phyloP scores from a whole-genome alignment of 345 rosid genomes.

The Rhizophora apiculata region DNA sequence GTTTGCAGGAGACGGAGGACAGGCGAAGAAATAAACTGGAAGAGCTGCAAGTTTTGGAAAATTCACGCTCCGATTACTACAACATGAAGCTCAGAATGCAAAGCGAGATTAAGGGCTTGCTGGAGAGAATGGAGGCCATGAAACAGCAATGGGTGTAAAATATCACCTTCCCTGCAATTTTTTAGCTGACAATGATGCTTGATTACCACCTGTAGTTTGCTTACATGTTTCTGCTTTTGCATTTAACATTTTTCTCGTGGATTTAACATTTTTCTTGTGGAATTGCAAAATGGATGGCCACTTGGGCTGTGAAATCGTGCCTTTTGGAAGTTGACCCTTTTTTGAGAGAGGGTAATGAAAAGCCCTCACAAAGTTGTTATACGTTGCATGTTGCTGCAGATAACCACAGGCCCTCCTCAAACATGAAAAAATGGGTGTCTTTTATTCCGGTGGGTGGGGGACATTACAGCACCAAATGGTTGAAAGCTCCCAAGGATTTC shows the following conservation, averaged over 20 bases:
- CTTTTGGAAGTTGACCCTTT: too few relatives aligned
- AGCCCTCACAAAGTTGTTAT: too few relatives aligned
- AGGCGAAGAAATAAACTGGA: conserved; percentile 68
- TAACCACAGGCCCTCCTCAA: too few relatives aligned
- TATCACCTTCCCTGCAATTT: neutral
- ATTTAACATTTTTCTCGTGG: neutral
- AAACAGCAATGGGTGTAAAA: conserved; percentile 29
- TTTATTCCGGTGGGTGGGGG: too few relatives aligned
- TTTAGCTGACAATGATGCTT: neutral
- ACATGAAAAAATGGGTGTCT: too few relatives aligned
- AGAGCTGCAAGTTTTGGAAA: conserved; percentile 74
- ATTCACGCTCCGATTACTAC: conserved; percentile 72
- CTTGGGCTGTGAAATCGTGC: neutral
- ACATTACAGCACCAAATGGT: too few relatives aligned
- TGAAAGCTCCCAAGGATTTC: too few relatives aligned
- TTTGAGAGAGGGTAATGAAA: too few relatives aligned
- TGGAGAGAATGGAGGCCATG: conserved; percentile 90
- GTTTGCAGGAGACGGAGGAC: conserved; percentile 77
- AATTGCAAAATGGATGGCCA: conserved; percentile 12
- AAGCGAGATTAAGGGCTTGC: conserved; percentile 78
- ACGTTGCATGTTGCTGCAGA: too few relatives aligned
- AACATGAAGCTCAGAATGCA: conserved; percentile 97
- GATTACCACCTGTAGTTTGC: conserved; percentile 6
- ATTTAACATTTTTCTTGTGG: neutral
- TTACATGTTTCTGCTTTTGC: neutral